Conservation (phyloP, 768 basidiomycete genomes). For the Terana coerulea region DNA sequence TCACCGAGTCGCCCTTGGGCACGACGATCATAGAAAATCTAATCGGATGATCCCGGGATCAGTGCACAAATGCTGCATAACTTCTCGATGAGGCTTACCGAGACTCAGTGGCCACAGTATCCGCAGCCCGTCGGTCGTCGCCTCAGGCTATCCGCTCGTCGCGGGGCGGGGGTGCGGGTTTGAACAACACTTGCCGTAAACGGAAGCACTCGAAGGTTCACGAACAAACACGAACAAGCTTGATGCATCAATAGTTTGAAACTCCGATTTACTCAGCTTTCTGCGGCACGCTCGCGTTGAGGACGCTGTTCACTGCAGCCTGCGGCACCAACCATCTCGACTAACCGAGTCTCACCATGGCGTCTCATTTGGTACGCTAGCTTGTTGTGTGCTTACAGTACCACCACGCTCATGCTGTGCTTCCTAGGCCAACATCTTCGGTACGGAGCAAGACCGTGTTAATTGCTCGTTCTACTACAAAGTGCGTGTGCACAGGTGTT, state of each 20-base stretch:
- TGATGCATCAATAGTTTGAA: neutral
- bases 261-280: constrained; percentile 14
- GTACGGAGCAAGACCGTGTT: constrained; percentile 91
- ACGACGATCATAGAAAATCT: no score
- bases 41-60: no score
- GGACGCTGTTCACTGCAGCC: neutral
- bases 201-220: neutral
- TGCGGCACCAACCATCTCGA: neutral
- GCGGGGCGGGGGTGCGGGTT: neutral
- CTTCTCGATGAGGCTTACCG: no score
- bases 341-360: constrained; percentile 33
- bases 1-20: no score
- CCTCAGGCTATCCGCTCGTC: neutral
- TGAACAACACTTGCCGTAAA: constrained; percentile 4
- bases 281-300: constrained; percentile 1
- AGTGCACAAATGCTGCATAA: no score
- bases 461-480: constrained; percentile 99
- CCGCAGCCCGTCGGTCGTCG: neutral
- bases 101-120: no score
- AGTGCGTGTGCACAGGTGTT: constrained; percentile 37
- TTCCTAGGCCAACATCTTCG: constrained; percentile 87
- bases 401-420: constrained; percentile 4
- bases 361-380: constrained; percentile 72
- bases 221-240: constrained; percentile 9
- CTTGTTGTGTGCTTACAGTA: neutral